Base-by-base conservation (phyloP, 164 flowering plant species). In the Euptelea pleiosperma region DNA sequence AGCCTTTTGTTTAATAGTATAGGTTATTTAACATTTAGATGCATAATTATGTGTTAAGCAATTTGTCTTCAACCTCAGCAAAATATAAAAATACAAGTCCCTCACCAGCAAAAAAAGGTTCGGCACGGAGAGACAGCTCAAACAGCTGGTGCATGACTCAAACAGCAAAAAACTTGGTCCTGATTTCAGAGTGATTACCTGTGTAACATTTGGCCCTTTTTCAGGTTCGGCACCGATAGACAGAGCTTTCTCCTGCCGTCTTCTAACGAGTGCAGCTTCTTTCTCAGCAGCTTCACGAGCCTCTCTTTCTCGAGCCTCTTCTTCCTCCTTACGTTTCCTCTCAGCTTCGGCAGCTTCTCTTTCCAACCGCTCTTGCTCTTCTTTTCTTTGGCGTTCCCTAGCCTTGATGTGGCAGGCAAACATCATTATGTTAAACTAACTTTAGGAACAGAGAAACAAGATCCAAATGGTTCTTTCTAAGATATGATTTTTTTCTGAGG, bases 311-410 rank as follows among this genome's bases (percentile, higher is more conserved):
- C 62, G 85, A 58, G 96, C 93, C 74, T 93, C 96, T 68, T 82
- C 93, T 73, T 93, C 97, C 76, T 91, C 97, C 77, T 82, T 81
- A 5, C 65, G 82, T 68, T 79, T 83, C 73, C 85, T 85, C 78
- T 90, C 95, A 67, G 89, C 96, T 76, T 91, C 99, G 57, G 93
- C 95, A 73, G 89, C 95, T 76, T 93, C 96, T 62, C 89, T 81
- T 74, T 81, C 93, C 48, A 81, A 59, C 55, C 85, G 68, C 58
- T 88, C 96, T 73, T 88, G 85, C 73, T 91, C 97, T 78, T 93
- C 99, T 75, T 69, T 82, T 66, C 78, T 82, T 53, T 82, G 89
- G 12, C 88, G 89, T 64, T 93, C 99, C 74, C 96, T 81, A 51
- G 97, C 97, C 99, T 93, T n/a, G 63, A 62, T 49, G 26, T 3